phyloP scores from a whole-genome alignment of 2,329 filamentous ascomycete genomes.

The Phaeosphaeriaceae sp. region DNA sequence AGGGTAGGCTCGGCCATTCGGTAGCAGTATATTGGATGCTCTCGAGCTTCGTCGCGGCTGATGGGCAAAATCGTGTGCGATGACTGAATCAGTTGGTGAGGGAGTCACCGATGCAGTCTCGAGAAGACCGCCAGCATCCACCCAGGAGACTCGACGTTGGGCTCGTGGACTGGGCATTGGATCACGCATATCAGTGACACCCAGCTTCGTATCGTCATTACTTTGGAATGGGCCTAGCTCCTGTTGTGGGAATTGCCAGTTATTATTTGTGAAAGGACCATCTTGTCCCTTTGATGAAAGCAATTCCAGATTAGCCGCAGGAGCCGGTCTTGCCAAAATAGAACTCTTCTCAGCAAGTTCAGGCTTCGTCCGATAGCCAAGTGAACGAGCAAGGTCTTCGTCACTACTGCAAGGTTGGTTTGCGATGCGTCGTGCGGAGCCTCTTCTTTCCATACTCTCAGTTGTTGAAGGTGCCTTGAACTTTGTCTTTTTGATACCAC shows the following conservation, averaged over 20 bases:
- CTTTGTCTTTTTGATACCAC: conserved; percentile 84
- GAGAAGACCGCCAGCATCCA: conserved; percentile 81
- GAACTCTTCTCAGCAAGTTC: conserved; percentile 54
- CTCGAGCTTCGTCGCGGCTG: conserved; percentile 40
- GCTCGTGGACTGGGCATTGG: conserved; percentile 46
- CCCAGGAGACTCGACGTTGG: conserved; percentile 72
- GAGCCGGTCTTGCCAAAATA: conserved; percentile 50
- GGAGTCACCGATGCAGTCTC: conserved; percentile 52
- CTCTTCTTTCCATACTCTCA: conserved; percentile 62
- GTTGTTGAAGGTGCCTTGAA: conserved; percentile 67
- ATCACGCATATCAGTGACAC: conserved; percentile 34
- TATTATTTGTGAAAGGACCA: conserved; percentile 35
- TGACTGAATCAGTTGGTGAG: conserved; percentile 45
- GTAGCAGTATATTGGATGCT: conserved; percentile 33
- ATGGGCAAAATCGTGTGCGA: conserved; percentile 52
- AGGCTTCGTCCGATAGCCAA: conserved; percentile 72
- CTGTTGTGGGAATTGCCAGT: conserved; percentile 43
- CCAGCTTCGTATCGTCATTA: conserved; percentile 31
- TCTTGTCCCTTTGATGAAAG: conserved; percentile 27
- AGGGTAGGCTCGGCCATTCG: conserved; percentile 32
- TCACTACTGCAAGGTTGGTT: conserved; percentile 83
- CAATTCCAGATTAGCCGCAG: conserved; percentile 37
- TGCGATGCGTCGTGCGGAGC: conserved; percentile 67
- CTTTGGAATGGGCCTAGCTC: conserved; percentile 21
- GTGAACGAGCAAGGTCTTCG: conserved; percentile 81